Conservation (phyloP, 2,329 filamentous ascomycete species). For the Plectosphaerella sp. region DNA sequence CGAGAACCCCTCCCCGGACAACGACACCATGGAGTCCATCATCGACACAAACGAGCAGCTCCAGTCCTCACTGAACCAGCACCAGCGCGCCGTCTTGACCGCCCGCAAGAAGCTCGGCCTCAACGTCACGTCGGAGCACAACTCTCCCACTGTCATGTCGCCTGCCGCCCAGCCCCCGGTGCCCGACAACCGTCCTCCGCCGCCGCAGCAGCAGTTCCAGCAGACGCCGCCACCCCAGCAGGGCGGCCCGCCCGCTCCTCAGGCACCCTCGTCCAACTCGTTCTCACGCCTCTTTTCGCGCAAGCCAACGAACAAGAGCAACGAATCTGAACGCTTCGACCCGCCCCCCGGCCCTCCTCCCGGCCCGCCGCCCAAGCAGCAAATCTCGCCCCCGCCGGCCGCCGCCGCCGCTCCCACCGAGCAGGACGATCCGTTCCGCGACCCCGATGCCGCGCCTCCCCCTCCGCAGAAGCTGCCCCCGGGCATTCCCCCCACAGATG, state of each 20-base stretch:
- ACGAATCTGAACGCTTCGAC: slow-evolving; percentile 14
- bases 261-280: slow-evolving; percentile 9
- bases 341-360: slow-evolving; percentile 10
- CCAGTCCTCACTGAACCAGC: slow-evolving; percentile 74
- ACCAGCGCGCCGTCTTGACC: slow-evolving; percentile 73
- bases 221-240: slow-evolving; percentile 15
- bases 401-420: background rate
- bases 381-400: background rate
- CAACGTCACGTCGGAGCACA: slow-evolving; percentile 20
- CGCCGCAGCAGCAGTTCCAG: slow-evolving; percentile 6
- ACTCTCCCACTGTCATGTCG: slow-evolving; percentile 20
- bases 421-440: slow-evolving; percentile 18
- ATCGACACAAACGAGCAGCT: slow-evolving; percentile 95
- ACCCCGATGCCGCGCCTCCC: slow-evolving; percentile 11
- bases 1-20: slow-evolving; percentile 76
- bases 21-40: slow-evolving; percentile 87
- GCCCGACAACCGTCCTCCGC: slow-evolving; percentile 17
- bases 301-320: slow-evolving; percentile 17
- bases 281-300: slow-evolving; percentile 3
- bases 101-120: slow-evolving; percentile 52
- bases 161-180: slow-evolving; percentile 21
- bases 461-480: background rate
- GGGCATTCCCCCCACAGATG: slow-evolving; percentile 14
- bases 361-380: slow-evolving; percentile 27
- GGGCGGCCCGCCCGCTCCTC: slow-evolving; percentile 15